Conservation (phyloP, 2,329 filamentous ascomycete species). For the Calonectria hawksworthii region DNA sequence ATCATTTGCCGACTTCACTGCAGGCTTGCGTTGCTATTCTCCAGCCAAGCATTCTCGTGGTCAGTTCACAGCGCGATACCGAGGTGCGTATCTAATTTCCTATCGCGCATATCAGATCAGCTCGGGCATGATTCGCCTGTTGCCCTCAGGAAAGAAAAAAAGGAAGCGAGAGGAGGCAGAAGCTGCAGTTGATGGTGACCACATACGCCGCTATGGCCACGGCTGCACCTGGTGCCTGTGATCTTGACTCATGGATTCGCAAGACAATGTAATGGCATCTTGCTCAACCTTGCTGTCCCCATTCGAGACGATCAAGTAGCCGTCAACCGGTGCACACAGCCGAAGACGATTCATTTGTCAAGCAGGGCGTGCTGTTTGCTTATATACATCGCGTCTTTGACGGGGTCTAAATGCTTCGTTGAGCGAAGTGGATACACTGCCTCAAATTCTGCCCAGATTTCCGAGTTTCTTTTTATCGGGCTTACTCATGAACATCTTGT, state of each 20-base stretch:
- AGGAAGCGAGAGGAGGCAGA: background rate
- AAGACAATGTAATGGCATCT: background rate
- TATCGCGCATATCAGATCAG: background rate
- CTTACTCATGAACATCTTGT: background rate
- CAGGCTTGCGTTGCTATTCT: background rate
- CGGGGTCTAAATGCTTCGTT: background rate
- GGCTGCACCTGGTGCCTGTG: background rate
- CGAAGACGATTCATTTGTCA: background rate
- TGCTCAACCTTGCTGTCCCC: background rate
- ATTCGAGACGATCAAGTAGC: background rate
- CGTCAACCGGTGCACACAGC: background rate
- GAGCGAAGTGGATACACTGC: background rate
- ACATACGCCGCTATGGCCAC: background rate
- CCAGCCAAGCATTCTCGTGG: background rate
- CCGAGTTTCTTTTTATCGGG: background rate
- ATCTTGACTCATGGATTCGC: background rate
- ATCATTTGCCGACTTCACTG: background rate
- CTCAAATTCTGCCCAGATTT: background rate
- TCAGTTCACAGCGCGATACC: background rate
- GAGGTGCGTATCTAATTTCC: background rate
- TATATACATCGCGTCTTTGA: background rate
- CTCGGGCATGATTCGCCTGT: background rate
- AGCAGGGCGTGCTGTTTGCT: background rate
- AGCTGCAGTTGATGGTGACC: background rate
- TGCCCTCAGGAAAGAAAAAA: background rate